Base-by-base conservation (phyloP, 768 basidiomycete genomes). In the Boletus sp. region DNA sequence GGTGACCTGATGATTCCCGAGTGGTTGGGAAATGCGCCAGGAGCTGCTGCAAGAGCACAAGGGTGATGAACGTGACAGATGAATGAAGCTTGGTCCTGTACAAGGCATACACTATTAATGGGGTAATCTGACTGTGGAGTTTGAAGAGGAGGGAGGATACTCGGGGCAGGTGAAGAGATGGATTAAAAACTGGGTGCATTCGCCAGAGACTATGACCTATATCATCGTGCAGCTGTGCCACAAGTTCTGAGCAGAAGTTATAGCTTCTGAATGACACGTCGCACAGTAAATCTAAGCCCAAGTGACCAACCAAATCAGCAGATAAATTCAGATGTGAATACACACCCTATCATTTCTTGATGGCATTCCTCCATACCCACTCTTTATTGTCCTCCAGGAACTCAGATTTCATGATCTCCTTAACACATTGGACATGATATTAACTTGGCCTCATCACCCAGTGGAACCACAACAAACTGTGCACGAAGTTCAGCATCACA, bases 291-390 rank as follows among this genome's bases (percentile, higher is more conserved):
- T 87, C 94, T 94, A 67, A 2, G 24, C 47, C 28, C 51, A 52
- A 12, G 50, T 62, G 17, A 60, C 20, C 35, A 51, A 50, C 49
- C 24, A 41, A 37, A 17, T 55, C 2, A 29, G 15, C 11, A 20
- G 52, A 30, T n/a, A n/a, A n/a, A n/a, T n/a, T n/a, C n/a, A 57
- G 50, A 41, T 24, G n/a, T 32, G 17, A 50, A 20, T 47, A 75
- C 86, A 53, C 70, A 94, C 94, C 77, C 83, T 83, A 55, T 89
- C 90, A 61, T 96, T 92, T 58, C 87, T 86, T 83, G 18, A 92
- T 79, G 0, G 95, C 93, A 67, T 99, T 96, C 69, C 82, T 84
- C 94, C 94, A 99, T 11, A 97, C 89, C 95, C 95, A 98, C 58
- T 97, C 96, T 76, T 98, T 96, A 58, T 95, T 94, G 48, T 97